Percentiles rank a stretch among this genome's conserved stretches.
Conservation (phyloP, 83 land plant genomes). For the Picea abies region DNA sequence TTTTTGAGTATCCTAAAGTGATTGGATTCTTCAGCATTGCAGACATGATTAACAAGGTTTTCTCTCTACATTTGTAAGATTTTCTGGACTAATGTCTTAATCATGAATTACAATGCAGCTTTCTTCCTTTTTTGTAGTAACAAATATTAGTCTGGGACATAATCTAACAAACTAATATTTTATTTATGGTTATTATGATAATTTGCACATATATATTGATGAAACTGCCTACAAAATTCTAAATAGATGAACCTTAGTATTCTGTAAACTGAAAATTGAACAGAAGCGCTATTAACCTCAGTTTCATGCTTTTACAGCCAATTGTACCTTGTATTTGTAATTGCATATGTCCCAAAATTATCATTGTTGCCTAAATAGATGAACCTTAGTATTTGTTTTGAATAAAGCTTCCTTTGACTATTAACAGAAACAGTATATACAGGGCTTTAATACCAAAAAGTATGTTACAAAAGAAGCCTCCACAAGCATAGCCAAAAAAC, state of each 20-base stretch:
- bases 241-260: neutral
- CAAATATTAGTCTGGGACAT: neutral
- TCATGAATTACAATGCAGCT: neutral
- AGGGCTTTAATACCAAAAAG: too few species aligned
- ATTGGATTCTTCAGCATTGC: conserved; percentile 70
- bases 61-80: conserved; percentile 16
- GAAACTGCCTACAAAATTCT: too few species aligned
- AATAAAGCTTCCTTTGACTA: too few species aligned
- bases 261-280: neutral
- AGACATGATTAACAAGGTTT: conserved; percentile 85
- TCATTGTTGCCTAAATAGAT: too few species aligned
- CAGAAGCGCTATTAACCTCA: neutral
- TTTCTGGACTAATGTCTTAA: neutral
- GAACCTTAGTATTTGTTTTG: too few species aligned
- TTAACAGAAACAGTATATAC: too few species aligned
- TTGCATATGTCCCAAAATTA: too few species aligned
- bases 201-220: neutral
- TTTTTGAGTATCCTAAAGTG: conserved; percentile 84
- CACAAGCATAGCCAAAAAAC: too few species aligned
- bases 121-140: neutral
- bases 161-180: neutral
- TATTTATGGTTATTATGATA: neutral
- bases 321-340: too few species aligned
- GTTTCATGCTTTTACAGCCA: neutral
- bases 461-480: too few species aligned